A percentile compares a stretch with the other conserved stretches of the same genome.
These are phyloP conservation scores for Dillenia suffruticosa DNA, from an alignment of 164 flowering plant species.

Conservation along the genomic window DNA sequence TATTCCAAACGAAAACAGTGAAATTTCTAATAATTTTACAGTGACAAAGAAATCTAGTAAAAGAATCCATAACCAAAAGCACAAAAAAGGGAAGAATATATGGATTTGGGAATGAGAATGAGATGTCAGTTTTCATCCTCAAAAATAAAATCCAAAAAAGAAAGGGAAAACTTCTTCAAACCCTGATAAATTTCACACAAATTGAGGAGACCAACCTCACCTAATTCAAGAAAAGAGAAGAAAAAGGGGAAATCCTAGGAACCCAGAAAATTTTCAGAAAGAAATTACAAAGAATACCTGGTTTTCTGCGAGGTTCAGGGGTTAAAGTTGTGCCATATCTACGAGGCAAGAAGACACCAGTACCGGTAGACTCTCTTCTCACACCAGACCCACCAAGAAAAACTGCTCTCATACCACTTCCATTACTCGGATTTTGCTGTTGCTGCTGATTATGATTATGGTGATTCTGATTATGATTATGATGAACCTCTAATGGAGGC, in stretches of 20 bases:
- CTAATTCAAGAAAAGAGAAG: background rate
- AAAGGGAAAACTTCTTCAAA: too few species aligned
- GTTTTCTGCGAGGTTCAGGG: constrained; percentile 31
- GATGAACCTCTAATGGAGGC: constrained; percentile 18
- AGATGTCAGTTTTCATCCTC: too few species aligned
- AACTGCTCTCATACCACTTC: constrained; percentile 16
- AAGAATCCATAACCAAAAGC: too few species aligned
- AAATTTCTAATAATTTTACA: too few species aligned
- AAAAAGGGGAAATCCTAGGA: background rate
- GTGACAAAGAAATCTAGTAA: too few species aligned
- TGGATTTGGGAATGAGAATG: too few species aligned
- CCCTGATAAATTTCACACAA: too few species aligned
- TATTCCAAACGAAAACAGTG: too few species aligned
- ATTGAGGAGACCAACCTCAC: too few species aligned
- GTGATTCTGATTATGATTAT: background rate
- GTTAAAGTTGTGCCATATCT: constrained; percentile 10
- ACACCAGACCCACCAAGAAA: constrained; percentile 20
- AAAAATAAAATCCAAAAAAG: too few species aligned
- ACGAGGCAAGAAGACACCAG: constrained; percentile 51
- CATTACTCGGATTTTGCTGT: background rate
- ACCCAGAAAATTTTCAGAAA: background rate
- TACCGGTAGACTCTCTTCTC: constrained; percentile 30
- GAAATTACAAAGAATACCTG: constrained; percentile 11
- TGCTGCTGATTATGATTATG: constrained; percentile 5
- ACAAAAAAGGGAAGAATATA: too few species aligned